phyloP scores from a whole-genome alignment of 257 asterid species.

The Penstemon davidsonii region DNA sequence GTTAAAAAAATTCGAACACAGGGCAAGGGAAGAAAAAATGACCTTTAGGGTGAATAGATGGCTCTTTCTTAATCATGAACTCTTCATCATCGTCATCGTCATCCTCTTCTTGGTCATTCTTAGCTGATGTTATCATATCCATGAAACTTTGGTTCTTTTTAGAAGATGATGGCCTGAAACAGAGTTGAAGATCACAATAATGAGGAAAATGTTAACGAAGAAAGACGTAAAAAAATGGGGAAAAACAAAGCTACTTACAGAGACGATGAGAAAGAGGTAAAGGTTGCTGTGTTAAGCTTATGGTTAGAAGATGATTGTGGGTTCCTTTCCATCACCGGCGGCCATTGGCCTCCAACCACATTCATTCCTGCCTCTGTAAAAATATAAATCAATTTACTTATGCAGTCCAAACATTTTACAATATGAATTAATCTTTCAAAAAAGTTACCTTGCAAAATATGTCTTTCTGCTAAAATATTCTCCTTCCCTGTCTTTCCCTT shows the following conservation, averaged over 20 bases:
- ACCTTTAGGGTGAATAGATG: constrained; percentile 69
- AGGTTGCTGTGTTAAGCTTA: constrained; percentile 43
- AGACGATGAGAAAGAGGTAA: constrained; percentile 73
- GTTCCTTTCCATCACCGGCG: constrained; percentile 55
- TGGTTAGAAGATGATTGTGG: constrained; percentile 63
- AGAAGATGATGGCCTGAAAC: constrained; percentile 65
- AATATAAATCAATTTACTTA: not conserved
- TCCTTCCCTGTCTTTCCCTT: constrained; percentile 99
- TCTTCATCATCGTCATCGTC: constrained; percentile 80
- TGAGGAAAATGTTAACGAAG: not conserved
- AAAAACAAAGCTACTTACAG: constrained; percentile 52
- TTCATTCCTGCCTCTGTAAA: constrained; percentile 55
- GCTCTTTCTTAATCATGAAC: constrained; percentile 64
- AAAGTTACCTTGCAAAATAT: constrained; percentile 56
- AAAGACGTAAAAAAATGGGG: constrained; percentile 22
- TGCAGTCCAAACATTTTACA: not conserved
- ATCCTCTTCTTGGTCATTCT: constrained; percentile 67
- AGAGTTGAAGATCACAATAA: constrained; percentile 7
- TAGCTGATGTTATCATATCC: constrained; percentile 74
- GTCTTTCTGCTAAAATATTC: constrained; percentile 59
- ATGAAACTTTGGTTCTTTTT: constrained; percentile 68
- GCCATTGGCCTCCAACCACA: constrained; percentile 62
- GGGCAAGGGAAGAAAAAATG: constrained; percentile 17
- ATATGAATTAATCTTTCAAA: not conserved
- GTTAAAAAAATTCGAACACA: constrained; percentile 10